A percentile compares a stretch with the other conserved stretches of the same genome.
phyloP scores from a whole-genome alignment of 345 rosid genomes.

The Firmiana major region DNA sequence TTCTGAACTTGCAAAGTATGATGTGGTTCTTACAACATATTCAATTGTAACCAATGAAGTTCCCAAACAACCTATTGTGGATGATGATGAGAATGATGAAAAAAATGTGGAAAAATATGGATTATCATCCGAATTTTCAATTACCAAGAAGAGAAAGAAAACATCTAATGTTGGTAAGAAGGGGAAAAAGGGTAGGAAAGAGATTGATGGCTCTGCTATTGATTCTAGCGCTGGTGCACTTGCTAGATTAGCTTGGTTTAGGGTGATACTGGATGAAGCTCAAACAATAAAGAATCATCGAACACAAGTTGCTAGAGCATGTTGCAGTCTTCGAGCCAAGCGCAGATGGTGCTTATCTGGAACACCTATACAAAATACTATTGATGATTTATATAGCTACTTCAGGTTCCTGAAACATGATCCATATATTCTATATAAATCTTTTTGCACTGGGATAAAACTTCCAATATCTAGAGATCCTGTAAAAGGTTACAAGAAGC shows the following conservation, averaged over 20 bases:
- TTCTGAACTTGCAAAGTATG: conserved; percentile 73
- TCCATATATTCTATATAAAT: conserved; percentile 68
- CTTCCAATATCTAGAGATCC: conserved; percentile 68
- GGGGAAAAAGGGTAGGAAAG: conserved; percentile 66
- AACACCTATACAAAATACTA: conserved; percentile 89
- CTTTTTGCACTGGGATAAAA: conserved; percentile 63
- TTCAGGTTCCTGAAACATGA: conserved; percentile 90
- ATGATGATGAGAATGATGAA: conserved; percentile 71
- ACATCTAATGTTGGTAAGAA: conserved; percentile 41
- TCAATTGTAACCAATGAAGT: conserved; percentile 86
- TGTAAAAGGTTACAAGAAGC: conserved; percentile 78
- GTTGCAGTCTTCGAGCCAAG: conserved; percentile 92
- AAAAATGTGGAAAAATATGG: conserved; percentile 59
- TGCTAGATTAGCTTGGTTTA: conserved; percentile 75
- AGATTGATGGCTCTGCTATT: conserved; percentile 43
- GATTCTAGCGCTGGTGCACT: conserved; percentile 68
- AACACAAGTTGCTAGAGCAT: conserved; percentile 97
- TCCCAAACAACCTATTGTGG: conserved; percentile 78
- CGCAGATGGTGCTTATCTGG: conserved; percentile 99
- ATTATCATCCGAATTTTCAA: conserved; percentile 58
- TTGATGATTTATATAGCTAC: conserved; percentile 94
- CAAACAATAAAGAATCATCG: conserved; percentile 98
- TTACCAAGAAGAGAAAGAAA: conserved; percentile 55
- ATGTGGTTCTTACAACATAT: conserved; percentile 91
- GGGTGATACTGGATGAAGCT: conserved; percentile 96